phyloP scores from a whole-genome alignment of 306 rosid genomes.

The Malus asiatica region DNA sequence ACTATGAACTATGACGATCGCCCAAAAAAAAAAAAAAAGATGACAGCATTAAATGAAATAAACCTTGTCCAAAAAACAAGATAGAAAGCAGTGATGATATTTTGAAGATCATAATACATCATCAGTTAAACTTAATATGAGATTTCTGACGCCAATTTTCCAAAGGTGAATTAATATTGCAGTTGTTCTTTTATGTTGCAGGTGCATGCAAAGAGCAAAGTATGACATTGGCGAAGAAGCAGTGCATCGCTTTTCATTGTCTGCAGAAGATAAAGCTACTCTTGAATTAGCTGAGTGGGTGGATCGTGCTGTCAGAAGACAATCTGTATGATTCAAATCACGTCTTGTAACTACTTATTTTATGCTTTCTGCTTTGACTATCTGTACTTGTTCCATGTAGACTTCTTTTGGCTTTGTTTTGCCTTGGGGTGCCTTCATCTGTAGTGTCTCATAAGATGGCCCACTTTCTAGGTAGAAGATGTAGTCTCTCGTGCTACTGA shows the following conservation, averaged over 20 bases:
- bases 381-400: not conserved
- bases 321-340: constrained; percentile 55
- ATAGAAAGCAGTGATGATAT: not conserved
- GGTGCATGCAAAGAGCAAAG: constrained; percentile 98
- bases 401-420: not conserved
- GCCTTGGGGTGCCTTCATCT: not conserved
- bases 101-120: not conserved
- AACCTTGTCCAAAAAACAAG: not conserved
- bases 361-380: constrained; percentile 3
- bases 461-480: constrained; percentile 63
- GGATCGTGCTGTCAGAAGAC: constrained; percentile 70
- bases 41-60: not conserved
- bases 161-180: not conserved
- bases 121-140: not conserved
- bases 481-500: constrained; percentile 66
- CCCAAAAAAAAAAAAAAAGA: not conserved
- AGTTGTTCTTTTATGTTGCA: constrained; percentile 27
- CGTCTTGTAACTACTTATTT: constrained; percentile 13
- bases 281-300: constrained; percentile 99
- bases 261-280: constrained; percentile 97
- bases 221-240: constrained; percentile 97
- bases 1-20: not conserved
- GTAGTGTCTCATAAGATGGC: constrained; percentile 2
- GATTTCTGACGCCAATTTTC: not conserved
- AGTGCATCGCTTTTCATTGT: constrained; percentile 85